Conservation (phyloP, 78 protist genomes). For the Polysphondylium violaceum region DNA sequence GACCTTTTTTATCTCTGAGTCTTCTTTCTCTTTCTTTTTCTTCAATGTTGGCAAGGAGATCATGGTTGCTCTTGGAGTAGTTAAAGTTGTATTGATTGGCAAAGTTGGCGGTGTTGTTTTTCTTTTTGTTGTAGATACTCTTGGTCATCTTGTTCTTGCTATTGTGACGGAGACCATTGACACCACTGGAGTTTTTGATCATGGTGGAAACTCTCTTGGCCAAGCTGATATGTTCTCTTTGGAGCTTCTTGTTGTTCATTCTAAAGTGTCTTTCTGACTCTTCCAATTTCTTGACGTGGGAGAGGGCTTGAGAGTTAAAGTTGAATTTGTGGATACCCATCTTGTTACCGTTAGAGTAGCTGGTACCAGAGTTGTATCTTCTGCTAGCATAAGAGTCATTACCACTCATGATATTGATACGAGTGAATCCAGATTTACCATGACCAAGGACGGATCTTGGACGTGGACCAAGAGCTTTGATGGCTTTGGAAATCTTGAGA, state of each 20-base stretch:
- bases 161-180: neutral
- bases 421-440: too few relatives aligned
- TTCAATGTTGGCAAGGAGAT: too few relatives aligned
- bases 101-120: neutral
- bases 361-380: conserved; percentile 1
- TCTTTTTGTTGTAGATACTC: neutral
- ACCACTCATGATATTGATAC: too few relatives aligned
- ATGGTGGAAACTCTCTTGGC: conserved; percentile 40
- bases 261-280: conserved; percentile 42
- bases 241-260: conserved; percentile 26
- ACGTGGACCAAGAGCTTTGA: conserved; percentile 26
- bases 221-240: neutral
- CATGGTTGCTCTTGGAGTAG: neutral
- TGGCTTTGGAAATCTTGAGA: neutral
- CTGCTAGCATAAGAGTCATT: too few relatives aligned
- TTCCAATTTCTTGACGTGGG: conserved; percentile 6
- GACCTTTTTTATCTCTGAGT: conserved; percentile 58
- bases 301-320: neutral
- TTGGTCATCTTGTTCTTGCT: neutral
- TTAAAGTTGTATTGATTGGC: neutral
- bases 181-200: conserved; percentile 7
- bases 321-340: neutral
- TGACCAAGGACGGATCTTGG: conserved; percentile 10
- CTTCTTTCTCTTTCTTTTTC: conserved; percentile 67
- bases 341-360: neutral